A percentile compares a stretch with the other conserved stretches of the same genome.
Conservation (phyloP, 805 yeast genomes). For the Starmerella cellae region DNA sequence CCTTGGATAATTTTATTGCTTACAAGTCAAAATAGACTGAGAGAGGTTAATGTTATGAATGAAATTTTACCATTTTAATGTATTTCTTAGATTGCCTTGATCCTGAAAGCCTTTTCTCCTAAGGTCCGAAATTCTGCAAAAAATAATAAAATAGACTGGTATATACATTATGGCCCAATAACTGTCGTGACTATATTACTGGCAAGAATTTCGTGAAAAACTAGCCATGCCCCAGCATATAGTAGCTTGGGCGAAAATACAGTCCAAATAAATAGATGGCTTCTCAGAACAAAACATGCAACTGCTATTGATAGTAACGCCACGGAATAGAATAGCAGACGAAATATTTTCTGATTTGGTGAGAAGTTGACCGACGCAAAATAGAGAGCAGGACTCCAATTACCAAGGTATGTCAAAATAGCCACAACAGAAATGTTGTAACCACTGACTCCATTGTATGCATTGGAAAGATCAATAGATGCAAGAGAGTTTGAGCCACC, state of each 20-base stretch:
- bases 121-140: too few relatives aligned
- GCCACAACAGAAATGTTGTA: constrained; percentile 67
- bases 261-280: constrained; percentile 92
- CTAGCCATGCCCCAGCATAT: constrained; percentile 62
- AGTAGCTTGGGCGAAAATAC: constrained; percentile 89
- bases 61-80: neutral
- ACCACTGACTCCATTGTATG: constrained; percentile 72
- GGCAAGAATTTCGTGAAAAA: constrained; percentile 22
- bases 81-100: too few relatives aligned
- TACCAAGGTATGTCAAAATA: constrained; percentile 61
- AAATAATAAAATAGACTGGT: too few relatives aligned
- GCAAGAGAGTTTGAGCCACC: constrained; percentile 91
- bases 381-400: constrained; percentile 73
- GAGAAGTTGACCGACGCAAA: constrained; percentile 24
- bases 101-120: too few relatives aligned
- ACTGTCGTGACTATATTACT: constrained; percentile 10
- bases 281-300: constrained; percentile 63
- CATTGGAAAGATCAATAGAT: constrained; percentile 77
- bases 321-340: constrained; percentile 14
- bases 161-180: too few relatives aligned
- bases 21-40: too few relatives aligned
- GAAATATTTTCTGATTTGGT: constrained; percentile 27
- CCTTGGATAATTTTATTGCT: constrained; percentile 60
- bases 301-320: constrained; percentile 14
- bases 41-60: neutral